Conservation (phyloP, 257 asterid species). For the Rubia yunnanensis region DNA sequence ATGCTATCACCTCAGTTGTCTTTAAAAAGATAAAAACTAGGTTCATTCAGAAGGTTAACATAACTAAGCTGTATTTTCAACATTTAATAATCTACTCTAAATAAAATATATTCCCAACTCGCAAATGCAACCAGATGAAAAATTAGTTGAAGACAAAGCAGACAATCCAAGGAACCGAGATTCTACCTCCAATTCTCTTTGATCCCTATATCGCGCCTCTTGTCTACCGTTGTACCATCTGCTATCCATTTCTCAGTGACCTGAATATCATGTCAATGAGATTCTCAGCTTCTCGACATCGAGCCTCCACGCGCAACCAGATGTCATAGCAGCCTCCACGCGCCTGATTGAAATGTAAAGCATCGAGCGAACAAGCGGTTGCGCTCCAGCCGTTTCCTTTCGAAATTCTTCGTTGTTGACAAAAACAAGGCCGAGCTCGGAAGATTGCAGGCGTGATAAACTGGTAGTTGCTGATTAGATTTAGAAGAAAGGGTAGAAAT, state of each 20-base stretch:
- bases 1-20: neutral
- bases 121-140: neutral
- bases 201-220: slow-evolving; percentile 48
- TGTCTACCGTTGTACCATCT: slow-evolving; percentile 55
- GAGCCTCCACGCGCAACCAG: too few relatives aligned
- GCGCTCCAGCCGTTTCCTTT: too few relatives aligned
- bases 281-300: neutral
- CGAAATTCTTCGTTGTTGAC: too few relatives aligned
- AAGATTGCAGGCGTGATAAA: too few relatives aligned
- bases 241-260: slow-evolving; percentile 42
- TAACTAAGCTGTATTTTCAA: neutral
- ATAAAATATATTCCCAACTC: neutral
- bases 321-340: too few relatives aligned
- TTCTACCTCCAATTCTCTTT: slow-evolving; percentile 49
- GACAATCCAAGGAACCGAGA: neutral
- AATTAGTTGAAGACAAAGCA: neutral
- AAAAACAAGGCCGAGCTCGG: too few relatives aligned
- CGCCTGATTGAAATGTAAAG: too few relatives aligned
- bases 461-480: too few relatives aligned
- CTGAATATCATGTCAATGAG: slow-evolving; percentile 7
- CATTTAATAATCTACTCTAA: neutral
- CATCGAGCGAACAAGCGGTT: too few relatives aligned
- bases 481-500: too few relatives aligned
- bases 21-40: neutral
- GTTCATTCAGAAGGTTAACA: neutral